These are phyloP conservation scores for Mycena sanguinolenta DNA, from an alignment of 768 basidiomycete genomes.

Conservation along the genomic window DNA sequence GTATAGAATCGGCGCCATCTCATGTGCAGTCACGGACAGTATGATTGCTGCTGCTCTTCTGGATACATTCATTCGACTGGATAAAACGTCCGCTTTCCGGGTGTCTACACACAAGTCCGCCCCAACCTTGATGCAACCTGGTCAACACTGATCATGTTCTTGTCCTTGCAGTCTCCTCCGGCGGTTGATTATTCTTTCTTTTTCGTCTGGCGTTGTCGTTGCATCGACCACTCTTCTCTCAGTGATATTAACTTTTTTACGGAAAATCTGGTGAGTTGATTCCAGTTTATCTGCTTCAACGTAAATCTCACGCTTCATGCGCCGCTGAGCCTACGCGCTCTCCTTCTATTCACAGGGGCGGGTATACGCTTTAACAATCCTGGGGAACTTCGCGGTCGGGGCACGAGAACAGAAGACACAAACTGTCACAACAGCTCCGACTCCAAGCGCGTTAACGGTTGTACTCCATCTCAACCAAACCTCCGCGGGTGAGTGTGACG, in stretches of 20 bases:
- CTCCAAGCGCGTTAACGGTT: too few relatives aligned
- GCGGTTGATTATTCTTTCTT: neutral
- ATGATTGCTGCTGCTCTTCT: conserved; percentile 16
- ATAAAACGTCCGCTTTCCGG: neutral
- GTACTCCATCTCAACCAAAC: neutral
- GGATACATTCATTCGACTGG: conserved; percentile 4
- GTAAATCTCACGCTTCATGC: neutral
- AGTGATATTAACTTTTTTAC: neutral
- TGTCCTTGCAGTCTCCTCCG: neutral
- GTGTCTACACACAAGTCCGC: conserved; percentile 5
- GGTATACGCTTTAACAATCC: neutral
- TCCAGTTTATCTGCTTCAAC: neutral
- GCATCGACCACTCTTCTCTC: neutral
- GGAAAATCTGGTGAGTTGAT: neutral
- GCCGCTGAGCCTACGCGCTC: neutral
- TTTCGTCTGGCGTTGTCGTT: neutral
- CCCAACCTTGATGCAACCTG: neutral
- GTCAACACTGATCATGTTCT: neutral
- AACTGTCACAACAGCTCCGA: neutral
- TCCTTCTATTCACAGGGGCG: neutral
- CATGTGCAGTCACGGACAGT: conserved; percentile 8
- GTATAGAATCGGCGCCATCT: conserved; percentile 6
- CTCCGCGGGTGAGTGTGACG: neutral
- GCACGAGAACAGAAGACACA: neutral
- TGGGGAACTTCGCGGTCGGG: neutral